phyloP scores from a whole-genome alignment of 2,329 filamentous ascomycete genomes.

The Trichophyton benhamiae region DNA sequence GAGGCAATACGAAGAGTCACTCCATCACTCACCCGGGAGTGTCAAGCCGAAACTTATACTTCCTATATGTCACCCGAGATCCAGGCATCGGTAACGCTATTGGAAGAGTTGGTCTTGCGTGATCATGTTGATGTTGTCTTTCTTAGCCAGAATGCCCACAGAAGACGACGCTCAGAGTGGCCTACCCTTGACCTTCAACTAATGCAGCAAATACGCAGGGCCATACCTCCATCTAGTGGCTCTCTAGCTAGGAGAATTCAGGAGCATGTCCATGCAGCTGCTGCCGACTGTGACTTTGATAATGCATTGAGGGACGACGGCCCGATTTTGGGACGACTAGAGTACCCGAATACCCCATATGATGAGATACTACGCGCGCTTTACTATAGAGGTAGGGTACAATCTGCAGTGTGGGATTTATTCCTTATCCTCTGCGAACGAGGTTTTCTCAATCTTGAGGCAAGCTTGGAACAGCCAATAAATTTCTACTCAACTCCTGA shows the following conservation, averaged over 20 bases:
- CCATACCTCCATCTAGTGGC: neutral
- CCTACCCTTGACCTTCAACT: neutral
- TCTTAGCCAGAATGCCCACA: neutral
- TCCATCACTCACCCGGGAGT: neutral
- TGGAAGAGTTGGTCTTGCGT: neutral
- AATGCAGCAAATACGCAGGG: neutral
- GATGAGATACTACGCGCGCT: neutral
- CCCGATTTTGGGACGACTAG: neutral
- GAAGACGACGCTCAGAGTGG: neutral
- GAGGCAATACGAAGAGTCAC: neutral
- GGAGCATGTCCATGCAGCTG: neutral
- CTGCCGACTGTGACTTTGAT: neutral
- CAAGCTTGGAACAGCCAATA: neutral
- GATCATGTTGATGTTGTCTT: neutral
- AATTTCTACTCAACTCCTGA: neutral
- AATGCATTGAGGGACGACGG: neutral
- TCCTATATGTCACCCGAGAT: neutral
- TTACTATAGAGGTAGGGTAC: neutral
- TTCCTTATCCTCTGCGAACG: constrained; percentile 4
- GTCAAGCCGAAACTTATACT: neutral
- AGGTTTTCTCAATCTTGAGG: neutral
- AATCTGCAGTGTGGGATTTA: constrained; percentile 1
- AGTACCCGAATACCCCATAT: neutral
- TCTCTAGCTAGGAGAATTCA: neutral
- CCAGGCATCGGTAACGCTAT: neutral